Evolutionary conservation across 1,284 basidiomycete species (phyloP).

Genomic region (Peniophora sp.): DNA sequence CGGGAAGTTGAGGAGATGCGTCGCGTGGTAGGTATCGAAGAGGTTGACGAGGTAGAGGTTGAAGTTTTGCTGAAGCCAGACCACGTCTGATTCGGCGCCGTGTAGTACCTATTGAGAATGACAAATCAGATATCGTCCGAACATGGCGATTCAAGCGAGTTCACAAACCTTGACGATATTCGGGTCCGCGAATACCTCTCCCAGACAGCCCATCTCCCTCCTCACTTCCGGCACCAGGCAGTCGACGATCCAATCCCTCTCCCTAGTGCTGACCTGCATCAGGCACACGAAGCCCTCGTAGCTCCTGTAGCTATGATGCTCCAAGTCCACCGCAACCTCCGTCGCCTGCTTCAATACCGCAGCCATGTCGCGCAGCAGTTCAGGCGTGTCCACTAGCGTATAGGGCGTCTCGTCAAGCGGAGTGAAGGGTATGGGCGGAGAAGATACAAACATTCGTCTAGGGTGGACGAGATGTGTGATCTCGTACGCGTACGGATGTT

Average conservation of each 20-base stretch:
- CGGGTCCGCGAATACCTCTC: constrained; percentile 80
- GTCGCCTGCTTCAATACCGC: constrained; percentile 53
- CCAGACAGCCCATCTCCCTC: constrained; percentile 63
- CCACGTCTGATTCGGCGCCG: constrained; percentile 89
- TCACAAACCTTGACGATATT: constrained; percentile 65
- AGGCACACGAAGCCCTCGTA: constrained; percentile 88
- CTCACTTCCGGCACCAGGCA: constrained; percentile 56
- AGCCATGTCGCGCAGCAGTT: constrained; percentile 56
- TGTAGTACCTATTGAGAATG: constrained; percentile 70
- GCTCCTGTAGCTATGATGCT: constrained; percentile 84
- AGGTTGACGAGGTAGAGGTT: constrained; percentile 90
- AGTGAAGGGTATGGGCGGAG: constrained; percentile 38
- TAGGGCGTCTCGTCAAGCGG: constrained; percentile 68
- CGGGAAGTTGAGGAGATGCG: constrained; percentile 78
- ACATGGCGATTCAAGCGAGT: neutral
- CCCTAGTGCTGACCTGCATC: constrained; percentile 87
- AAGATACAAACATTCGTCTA: constrained; percentile 53
- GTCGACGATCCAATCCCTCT: constrained; percentile 86
- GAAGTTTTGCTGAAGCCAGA: constrained; percentile 96
- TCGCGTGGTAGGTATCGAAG: constrained; percentile 96
- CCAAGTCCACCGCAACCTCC: constrained; percentile 91
- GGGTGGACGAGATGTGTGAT: constrained; percentile 69
- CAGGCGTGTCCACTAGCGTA: constrained; percentile 62
- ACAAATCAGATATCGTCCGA: neutral
- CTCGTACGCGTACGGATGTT: constrained; percentile 82